Evolutionary conservation across 352 stramenopile genomes (phyloP), one percentile per base, ranked within the genome.

Genomic region (Phytophthora agathidicida): DNA sequence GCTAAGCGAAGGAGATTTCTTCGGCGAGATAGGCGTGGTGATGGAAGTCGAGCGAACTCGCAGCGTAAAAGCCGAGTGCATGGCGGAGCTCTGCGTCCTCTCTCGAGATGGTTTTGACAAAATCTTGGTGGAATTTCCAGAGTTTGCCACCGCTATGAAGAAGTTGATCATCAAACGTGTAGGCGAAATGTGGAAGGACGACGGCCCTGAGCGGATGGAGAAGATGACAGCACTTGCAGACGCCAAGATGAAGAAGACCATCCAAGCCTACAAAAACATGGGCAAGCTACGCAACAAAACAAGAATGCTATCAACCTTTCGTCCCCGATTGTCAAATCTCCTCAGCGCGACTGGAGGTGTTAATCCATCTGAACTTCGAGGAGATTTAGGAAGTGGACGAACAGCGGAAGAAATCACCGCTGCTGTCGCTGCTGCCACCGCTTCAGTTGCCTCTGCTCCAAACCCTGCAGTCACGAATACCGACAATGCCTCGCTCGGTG

Each of bases 141-240:
- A 88, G 56, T 91, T 91, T 35, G 82, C 77, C 7, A 86, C 54
- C 5, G 73, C 72, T 6, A 88, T 91, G 79, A 86, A 86, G 67
- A 78, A 80, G 6, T 51, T 89, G 9, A 86, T 89, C 33, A 75
- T 89, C 44, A 87, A 88, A 60, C 75, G 82, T 27, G 75, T 89
- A 30, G 73, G 71, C 6, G 66, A 86, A 49, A 84, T 89, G 74
- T 89, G 76, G 73, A 63, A 74, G 20, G 60, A 72, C 4, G 57
- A 68, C 20, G 45, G 39, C 10, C 52, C 66, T 3, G 74, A 86
- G 30, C 62, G 66, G 30, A 81, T 88, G 38, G 77, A 90, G 46
- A 86, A 85, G 46, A 85, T 88, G 80, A 88, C 77, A 13, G 55
- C 65, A 30, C 66, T 90, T 7, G 74, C 80, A 0, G 80, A 88